Percentiles rank a stretch among this genome's conserved stretches.
Conservation (phyloP, 75 land plant species). For the Picea sitchensis region DNA sequence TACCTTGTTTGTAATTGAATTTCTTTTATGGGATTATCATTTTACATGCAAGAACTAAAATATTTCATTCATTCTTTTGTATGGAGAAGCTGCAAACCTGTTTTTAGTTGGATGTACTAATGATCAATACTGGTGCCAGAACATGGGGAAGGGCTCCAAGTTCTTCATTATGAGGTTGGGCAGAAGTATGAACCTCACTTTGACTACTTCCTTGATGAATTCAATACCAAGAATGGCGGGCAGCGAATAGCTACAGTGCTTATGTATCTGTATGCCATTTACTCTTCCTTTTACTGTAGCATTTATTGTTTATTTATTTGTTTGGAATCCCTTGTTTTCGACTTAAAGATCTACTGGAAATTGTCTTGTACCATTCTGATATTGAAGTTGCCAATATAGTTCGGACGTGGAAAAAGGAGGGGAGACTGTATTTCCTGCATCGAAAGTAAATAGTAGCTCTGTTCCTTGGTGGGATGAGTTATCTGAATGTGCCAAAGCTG, state of each 20-base stretch:
- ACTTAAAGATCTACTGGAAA: not conserved
- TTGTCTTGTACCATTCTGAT: constrained; percentile 1
- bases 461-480: constrained; percentile 69
- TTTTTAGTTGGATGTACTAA: constrained; percentile 1
- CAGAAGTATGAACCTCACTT: constrained; percentile 95
- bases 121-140: constrained; percentile 37
- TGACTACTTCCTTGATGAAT: constrained; percentile 89
- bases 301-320: not conserved
- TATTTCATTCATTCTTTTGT: not conserved
- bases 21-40: not conserved
- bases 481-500: constrained; percentile 80
- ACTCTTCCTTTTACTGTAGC: not conserved
- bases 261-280: constrained; percentile 73
- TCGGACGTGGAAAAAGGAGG: constrained; percentile 96
- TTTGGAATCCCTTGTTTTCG: constrained; percentile 5
- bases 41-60: not conserved
- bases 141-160: constrained; percentile 94
- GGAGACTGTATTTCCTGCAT: constrained; percentile 88
- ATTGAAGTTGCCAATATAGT: constrained; percentile 28
- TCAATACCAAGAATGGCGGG: constrained; percentile 91
- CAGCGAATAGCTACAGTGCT: constrained; percentile 93
- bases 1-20: not conserved
- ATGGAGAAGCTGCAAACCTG: not conserved
- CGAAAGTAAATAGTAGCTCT: constrained; percentile 66
- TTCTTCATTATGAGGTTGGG: constrained; percentile 92